phyloP scores from a whole-genome alignment of 148 eudicot species.

The Hydrangea macrophylla region DNA sequence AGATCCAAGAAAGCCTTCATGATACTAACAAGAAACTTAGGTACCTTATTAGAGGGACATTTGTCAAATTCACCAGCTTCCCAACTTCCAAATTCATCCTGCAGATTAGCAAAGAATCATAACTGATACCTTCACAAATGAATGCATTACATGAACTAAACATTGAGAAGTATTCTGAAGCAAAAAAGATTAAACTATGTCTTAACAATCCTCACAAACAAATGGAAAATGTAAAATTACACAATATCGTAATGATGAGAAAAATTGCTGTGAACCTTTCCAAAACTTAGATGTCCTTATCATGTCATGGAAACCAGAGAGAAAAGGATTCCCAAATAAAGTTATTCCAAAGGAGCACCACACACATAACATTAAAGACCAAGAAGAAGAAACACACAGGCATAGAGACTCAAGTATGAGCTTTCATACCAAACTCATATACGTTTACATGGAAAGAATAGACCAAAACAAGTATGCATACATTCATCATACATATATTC shows the following conservation, averaged over 20 bases:
- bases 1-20: background rate
- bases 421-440: background rate
- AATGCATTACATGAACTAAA: background rate
- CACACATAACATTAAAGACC: background rate
- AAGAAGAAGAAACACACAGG: background rate
- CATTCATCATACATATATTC: no score
- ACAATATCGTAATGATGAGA: background rate
- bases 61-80: slow-evolving; percentile 54
- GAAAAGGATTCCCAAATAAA: background rate
- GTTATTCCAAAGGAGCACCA: background rate
- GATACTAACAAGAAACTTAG: background rate
- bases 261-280: background rate
- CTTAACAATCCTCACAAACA: background rate
- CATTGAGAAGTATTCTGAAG: background rate
- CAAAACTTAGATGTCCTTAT: background rate
- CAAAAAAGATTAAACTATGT: background rate
- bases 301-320: background rate
- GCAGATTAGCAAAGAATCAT: slow-evolving; percentile 24
- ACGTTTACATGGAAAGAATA: no score
- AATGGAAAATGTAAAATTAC: background rate
- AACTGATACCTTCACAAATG: slow-evolving; percentile 6
- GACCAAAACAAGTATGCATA: no score
- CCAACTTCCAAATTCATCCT: slow-evolving; percentile 81
- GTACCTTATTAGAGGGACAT: slow-evolving; percentile 55
- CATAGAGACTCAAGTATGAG: background rate